Base-by-base conservation (phyloP, 352 stramenopile species). In the Phytopythium ostracodes region DNA sequence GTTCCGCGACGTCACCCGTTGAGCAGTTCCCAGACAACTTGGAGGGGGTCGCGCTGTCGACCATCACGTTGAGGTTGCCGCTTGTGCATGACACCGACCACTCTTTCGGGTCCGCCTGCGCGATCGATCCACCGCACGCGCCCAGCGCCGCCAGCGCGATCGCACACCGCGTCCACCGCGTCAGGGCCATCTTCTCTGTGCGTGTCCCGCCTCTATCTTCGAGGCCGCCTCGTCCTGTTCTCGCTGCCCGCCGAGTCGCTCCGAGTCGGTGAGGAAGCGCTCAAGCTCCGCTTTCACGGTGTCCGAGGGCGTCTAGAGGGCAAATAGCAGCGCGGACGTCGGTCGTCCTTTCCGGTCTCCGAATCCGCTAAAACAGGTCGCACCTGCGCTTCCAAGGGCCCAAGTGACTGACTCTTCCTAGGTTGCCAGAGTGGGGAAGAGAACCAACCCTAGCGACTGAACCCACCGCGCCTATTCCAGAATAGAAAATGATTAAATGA, bases 351-450 rank as follows among this genome's bases (percentile, higher is more conserved):
- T 38, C 33, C 7, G 10, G 33, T 38, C 33, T 33, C 29, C 29
- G n/a, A n/a, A n/a, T n/a, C n/a, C n/a, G n/a, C n/a, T n/a, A n/a
- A n/a, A n/a, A n/a, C n/a, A 33, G 29, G 29, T 33, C 29, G 29
- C 49, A 15, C 49, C 49, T 55, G 49, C 11, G 25, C 8, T 27
- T 17, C 5, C 1, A 36, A 36, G 29, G 50, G n/a, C 27, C 12
- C 49, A 14, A 42, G 27, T 54, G 50, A 56, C 50, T 56, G 49
- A 55, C 49, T 55, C 50, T 56, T 56, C 50, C 46, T 25, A 18
- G 40, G 2, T 33, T 42, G 38, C 40, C 40, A 8, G 40, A 47
- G 17, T 10, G 40, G 40, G 18, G 40, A 47, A 24, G 18, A 1
- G 17, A 14, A 5, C 40, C 15, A 53, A 17, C 46, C 46, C 22